A percentile compares a stretch with the other conserved stretches of the same genome.
Conservation (phyloP, 768 basidiomycete genomes). For the Boletellus ananas region DNA sequence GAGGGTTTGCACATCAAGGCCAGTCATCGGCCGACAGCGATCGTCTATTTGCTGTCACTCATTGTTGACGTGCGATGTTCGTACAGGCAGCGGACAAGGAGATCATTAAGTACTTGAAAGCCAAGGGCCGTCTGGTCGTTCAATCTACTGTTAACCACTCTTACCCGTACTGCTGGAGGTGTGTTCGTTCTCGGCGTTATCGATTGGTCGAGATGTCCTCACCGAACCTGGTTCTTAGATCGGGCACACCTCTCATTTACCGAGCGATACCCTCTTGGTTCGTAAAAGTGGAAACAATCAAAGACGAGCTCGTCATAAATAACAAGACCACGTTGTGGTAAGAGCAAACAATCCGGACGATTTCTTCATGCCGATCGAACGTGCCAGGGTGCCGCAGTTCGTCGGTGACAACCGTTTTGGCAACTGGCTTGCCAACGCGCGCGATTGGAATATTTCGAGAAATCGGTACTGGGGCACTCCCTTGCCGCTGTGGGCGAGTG, state of each 20-base stretch:
- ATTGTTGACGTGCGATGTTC: not conserved
- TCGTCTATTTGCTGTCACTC: not conserved
- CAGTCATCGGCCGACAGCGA: too few species aligned
- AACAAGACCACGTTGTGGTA: conserved; percentile 90
- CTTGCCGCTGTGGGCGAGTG: conserved; percentile 93
- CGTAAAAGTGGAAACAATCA: conserved; percentile 79
- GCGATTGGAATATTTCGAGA: conserved; percentile 99
- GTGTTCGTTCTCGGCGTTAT: conserved; percentile 1
- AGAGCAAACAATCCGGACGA: conserved; percentile 7
- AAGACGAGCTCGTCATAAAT: conserved; percentile 84
- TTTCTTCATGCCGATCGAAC: conserved; percentile 3
- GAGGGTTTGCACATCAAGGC: conserved; percentile 88
- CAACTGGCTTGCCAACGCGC: conserved; percentile 96
- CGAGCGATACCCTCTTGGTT: conserved; percentile 97
- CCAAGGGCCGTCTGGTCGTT: conserved; percentile 81
- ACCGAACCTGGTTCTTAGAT: conserved; percentile 43
- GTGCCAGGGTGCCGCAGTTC: conserved; percentile 80
- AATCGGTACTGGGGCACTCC: conserved; percentile 99
- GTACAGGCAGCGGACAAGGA: conserved; percentile 87
- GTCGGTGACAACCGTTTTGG: conserved; percentile 93
- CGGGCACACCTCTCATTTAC: conserved; percentile 92
- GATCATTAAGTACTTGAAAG: conserved; percentile 87
- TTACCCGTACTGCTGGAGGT: conserved; percentile 99
- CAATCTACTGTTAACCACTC: conserved; percentile 85
- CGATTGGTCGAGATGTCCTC: not conserved